phyloP scores from a whole-genome alignment of 495 filamentous ascomycete genomes.

The Penicillium goetzii region DNA sequence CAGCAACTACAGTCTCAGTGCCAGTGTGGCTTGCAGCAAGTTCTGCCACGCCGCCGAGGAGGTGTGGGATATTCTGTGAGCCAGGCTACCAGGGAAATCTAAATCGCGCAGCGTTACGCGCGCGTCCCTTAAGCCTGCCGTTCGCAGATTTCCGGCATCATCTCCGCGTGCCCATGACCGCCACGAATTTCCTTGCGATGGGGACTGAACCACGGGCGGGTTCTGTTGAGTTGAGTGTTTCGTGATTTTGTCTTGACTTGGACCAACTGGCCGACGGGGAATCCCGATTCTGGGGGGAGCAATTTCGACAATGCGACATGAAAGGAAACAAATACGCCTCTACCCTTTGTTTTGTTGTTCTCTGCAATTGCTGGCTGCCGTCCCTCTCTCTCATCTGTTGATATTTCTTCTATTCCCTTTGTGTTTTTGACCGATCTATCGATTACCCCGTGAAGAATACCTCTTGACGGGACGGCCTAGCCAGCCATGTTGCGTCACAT shows the following conservation, averaged over 20 bases:
- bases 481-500: background rate
- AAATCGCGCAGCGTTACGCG: conserved; percentile 23
- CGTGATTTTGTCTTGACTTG: conserved; percentile 8
- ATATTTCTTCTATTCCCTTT: conserved; percentile 12
- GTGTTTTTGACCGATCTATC: conserved; percentile 15
- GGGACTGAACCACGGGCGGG: conserved; percentile 14
- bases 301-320: conserved; percentile 6
- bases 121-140: conserved; percentile 19
- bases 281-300: background rate
- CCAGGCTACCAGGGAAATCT: background rate
- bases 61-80: conserved; percentile 86
- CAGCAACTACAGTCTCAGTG: conserved; percentile 95
- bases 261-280: background rate
- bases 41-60: conserved; percentile 99
- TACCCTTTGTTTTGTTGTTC: background rate
- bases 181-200: conserved; percentile 45
- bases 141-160: conserved; percentile 4
- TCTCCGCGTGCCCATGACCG: conserved; percentile 32
- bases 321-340: background rate
- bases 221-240: conserved; percentile 15
- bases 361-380: conserved; percentile 10
- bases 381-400: conserved; percentile 12
- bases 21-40: conserved; percentile 97
- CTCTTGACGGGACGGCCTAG: conserved; percentile 1
- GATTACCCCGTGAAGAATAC: conserved; percentile 2